Evolutionary conservation across 176 grass and related monocot species (phyloP).

Genomic region (Oryza australiensis): DNA sequence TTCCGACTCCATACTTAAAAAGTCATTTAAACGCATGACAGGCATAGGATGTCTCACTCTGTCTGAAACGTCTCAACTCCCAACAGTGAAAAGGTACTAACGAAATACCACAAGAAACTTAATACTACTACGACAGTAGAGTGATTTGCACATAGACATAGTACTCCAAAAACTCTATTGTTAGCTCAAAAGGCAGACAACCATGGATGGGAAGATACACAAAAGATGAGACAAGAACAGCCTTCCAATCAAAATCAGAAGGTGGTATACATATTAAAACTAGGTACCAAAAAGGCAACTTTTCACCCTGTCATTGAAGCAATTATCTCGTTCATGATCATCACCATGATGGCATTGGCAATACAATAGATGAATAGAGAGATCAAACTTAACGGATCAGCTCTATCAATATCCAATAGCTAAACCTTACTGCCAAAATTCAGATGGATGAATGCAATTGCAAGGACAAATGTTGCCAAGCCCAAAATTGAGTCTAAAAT

Average conservation of each 20-base stretch:
- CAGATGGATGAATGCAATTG: conserved; percentile 37
- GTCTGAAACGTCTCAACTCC: neutral
- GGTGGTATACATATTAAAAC: neutral
- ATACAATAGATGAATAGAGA: conserved; percentile 37
- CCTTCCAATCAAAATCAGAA: neutral
- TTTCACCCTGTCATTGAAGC: conserved; percentile 14
- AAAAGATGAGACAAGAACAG: neutral
- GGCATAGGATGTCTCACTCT: neutral
- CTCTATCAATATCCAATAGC: conserved; percentile 26
- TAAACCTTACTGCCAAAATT: conserved; percentile 22
- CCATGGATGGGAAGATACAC: neutral
- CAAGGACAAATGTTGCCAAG: conserved; percentile 30
- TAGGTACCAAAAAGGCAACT: neutral
- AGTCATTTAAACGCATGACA: neutral
- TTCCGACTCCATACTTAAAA: neutral
- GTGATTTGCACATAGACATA: neutral
- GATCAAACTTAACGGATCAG: conserved; percentile 28
- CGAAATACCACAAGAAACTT: neutral
- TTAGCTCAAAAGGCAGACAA: neutral
- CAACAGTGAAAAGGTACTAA: neutral
- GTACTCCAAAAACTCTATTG: neutral
- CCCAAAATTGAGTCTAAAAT: conserved; percentile 41
- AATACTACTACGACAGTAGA: too few species aligned
- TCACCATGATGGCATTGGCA: conserved; percentile 31
- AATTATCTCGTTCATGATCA: conserved; percentile 29